phyloP scores from a whole-genome alignment of 208 protist species.

The Leishmania braziliensis region DNA sequence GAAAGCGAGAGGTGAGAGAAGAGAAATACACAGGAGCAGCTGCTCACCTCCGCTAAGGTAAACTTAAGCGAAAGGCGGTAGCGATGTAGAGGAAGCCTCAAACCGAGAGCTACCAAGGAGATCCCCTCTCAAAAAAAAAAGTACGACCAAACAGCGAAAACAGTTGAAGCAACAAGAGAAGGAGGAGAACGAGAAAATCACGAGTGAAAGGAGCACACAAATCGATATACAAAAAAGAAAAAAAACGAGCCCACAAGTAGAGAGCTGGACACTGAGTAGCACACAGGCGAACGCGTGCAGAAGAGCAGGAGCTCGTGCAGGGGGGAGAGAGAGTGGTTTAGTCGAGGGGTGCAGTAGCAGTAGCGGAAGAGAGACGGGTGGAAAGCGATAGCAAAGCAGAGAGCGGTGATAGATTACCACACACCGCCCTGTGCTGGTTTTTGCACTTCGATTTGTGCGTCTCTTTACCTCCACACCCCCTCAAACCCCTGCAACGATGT shows the following conservation, averaged over 20 bases:
- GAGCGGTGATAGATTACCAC: constrained; percentile 30
- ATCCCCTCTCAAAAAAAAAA: background rate
- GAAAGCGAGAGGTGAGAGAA: background rate
- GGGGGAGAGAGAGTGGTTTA: background rate
- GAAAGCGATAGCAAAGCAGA: background rate
- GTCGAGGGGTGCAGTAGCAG: background rate
- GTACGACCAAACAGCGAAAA: background rate
- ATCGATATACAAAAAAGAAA: background rate
- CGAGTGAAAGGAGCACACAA: background rate
- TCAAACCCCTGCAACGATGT: background rate
- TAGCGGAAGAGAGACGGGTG: background rate
- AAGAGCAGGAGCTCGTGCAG: background rate
- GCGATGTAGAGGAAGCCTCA: background rate
- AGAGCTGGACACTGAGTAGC: background rate
- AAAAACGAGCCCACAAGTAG: background rate
- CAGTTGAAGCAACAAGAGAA: background rate
- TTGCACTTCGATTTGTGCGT: background rate
- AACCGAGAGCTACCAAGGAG: background rate
- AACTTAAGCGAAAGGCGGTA: constrained; percentile 1
- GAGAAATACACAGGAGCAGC: background rate
- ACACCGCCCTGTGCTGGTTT: background rate
- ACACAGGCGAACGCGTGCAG: background rate
- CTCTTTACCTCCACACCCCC: background rate
- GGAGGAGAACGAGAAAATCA: background rate
- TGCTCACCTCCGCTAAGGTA: background rate